Evolutionary conservation across 768 basidiomycete species (phyloP), one percentile per base, ranked within the genome.

Genomic region (Russula vinacea): DNA sequence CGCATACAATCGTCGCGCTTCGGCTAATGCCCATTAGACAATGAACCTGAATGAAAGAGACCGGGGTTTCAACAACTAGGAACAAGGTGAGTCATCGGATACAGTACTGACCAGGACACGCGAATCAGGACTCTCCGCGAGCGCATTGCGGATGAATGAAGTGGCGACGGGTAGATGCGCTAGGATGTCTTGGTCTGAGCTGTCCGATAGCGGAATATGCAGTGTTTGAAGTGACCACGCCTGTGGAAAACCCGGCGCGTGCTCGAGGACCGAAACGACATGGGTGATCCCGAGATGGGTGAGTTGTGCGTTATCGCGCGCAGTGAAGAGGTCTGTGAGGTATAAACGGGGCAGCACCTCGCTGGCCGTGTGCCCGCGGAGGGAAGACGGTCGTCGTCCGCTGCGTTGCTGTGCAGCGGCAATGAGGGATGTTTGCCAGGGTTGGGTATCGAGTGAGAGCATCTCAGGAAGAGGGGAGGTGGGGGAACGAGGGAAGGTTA

Each of bases 21-120:
- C 90, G 81, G 68, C 87, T 89, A 59, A 91, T 80, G 45, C 90
- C 90, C 74, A 86, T 84, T 50, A 86, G 74, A 72, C 90, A 92
- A 73, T 92, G 90, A 16, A 92, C 87, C 88, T 90, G 33, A 35
- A 53, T 14, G 14, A 13, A 49, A 44, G n/a, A 1, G 5, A 24
- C 8, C 33, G 22, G 7, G 5, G 5, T 16, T 45, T 47, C 16
- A 11, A 45, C 16, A 11, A 45, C 56, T 29, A 17, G 37, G 17
- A 42, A 47, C 32, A 37, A 51, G 14, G 40, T 5, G 16, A 14
- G 16, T 4, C 17, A 17, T 4, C 2, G 3, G 35, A 32, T 22
- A 71, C n/a, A n/a, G n/a, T n/a, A 71, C 83, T 65, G 65, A 85
- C 84, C 63, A 85, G 72, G 24, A 85, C 83, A 57, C 77, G 78